Evolutionary conservation across 2,329 filamentous ascomycete genomes (phyloP), one percentile per base, ranked within the genome.

Genomic region (Curvularia eragrostidis): DNA sequence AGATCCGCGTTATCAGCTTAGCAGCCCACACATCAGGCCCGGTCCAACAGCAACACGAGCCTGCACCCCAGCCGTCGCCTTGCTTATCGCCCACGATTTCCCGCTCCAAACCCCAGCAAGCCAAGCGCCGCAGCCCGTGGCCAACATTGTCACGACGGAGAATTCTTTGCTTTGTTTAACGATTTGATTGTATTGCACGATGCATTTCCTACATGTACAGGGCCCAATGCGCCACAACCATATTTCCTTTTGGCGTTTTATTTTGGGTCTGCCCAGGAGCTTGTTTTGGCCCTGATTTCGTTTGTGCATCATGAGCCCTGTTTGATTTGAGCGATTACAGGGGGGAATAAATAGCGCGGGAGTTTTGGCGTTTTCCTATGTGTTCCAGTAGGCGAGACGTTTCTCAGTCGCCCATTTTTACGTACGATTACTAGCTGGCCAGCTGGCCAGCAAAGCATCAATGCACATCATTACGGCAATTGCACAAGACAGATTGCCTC

Each of bases 91-190:
- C 39, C 28, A 21, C 19, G 7, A 26, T 42, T n/a, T 28, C 47
- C 15, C 56, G 47, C 43, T n/a, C 52, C 12, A 58, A 38, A 23
- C 47, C 56, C 21, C 52, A 44, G 18, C 46, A 21, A 24, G 52
- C 47, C 36, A 55, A 55, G 47, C 39, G 42, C 34, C 52, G 41
- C 46, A 50, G 52, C n/a, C 38, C 56, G 32, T 58, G 56, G 56
- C 52, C 55, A 9, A 28, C 44, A 12, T 7, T 58, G 26, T 55
- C 52, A 28, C 52, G 52, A 48, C 44, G 52, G 26, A 55, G 56
- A 28, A 58, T 58, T 23, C 56, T 58, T 42, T 58, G 56, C 56
- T 58, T 47, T n/a, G 52, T 58, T 38, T 58, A 26, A 55, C 28
- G 38, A 41, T 34, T 34, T 28, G 4, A 47, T n/a, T 39, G 23